A percentile compares a stretch with the other conserved stretches of the same genome.
These are phyloP conservation scores for Luvunga scandens DNA, from an alignment of 345 rosid species.

Conservation along the genomic window DNA sequence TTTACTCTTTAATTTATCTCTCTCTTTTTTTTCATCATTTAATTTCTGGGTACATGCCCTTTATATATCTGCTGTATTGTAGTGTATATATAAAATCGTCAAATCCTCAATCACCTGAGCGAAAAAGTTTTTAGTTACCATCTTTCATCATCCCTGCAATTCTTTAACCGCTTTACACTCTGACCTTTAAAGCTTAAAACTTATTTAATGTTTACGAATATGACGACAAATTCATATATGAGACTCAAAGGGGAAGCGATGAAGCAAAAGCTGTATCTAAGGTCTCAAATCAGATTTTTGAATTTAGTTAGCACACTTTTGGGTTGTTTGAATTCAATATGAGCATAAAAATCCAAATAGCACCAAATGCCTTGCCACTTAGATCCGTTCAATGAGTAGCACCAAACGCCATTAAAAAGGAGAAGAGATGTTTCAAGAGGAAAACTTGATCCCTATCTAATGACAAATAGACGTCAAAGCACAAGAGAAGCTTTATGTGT, in stretches of 20 bases:
- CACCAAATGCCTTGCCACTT: too few relatives aligned
- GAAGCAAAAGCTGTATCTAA: not conserved
- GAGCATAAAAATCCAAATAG: too few relatives aligned
- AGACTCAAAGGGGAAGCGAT: too few relatives aligned
- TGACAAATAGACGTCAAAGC: not conserved
- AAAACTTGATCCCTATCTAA: not conserved
- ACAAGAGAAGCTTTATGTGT: not conserved
- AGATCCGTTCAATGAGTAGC: not conserved
- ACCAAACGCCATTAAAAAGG: too few relatives aligned
- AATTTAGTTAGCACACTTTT: not conserved
- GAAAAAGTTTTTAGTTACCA: conserved; percentile 21
- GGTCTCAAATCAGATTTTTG: not conserved
- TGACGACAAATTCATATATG: too few relatives aligned
- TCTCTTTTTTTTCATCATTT: conserved; percentile 16
- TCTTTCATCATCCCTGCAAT: not conserved
- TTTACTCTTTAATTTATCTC: conserved; percentile 18
- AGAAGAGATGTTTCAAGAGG: not conserved
- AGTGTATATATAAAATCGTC: conserved; percentile 50
- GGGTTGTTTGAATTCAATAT: too few relatives aligned
- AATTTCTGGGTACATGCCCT: conserved; percentile 32
- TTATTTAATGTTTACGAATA: too few relatives aligned
- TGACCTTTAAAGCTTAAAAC: too few relatives aligned
- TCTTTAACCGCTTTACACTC: not conserved
- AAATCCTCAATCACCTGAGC: conserved; percentile 23
- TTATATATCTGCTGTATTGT: conserved; percentile 38